A percentile compares a stretch with the other conserved stretches of the same genome.
phyloP scores from a whole-genome alignment of 345 rosid species.

The Hibiscus tridactylites region DNA sequence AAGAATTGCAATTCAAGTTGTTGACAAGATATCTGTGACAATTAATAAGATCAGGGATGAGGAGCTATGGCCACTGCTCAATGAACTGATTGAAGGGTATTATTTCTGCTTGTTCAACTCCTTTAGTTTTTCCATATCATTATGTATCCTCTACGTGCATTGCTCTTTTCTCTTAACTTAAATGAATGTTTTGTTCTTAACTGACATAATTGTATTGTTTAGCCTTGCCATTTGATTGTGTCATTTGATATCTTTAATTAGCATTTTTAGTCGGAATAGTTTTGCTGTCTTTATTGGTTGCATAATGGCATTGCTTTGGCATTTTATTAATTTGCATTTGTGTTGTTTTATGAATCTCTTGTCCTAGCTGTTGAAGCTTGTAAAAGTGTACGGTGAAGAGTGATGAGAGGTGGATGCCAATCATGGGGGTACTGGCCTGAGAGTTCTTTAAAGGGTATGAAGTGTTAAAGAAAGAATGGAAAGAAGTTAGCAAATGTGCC shows the following conservation, averaged over 20 bases:
- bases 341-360: background rate
- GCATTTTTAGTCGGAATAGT: background rate
- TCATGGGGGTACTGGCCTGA: background rate
- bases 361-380: background rate
- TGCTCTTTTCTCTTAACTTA: no score
- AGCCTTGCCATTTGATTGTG: background rate
- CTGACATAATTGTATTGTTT: no score
- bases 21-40: slow-evolving; percentile 69
- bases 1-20: slow-evolving; percentile 77
- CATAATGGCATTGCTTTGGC: background rate
- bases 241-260: background rate
- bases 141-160: no score
- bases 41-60: slow-evolving; percentile 89
- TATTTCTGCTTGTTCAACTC: no score
- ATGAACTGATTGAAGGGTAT: slow-evolving; percentile 50
- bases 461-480: background rate
- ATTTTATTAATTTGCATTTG: background rate
- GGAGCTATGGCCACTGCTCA: slow-evolving; percentile 88
- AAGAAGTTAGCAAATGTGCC: background rate
- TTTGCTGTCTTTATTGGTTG: background rate
- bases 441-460: background rate
- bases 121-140: no score
- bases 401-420: background rate
- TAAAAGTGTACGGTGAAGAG: background rate
- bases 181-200: no score